A percentile compares a stretch with the other conserved stretches of the same genome.
Conservation (phyloP, 2,329 filamentous ascomycete species). For the Rhinocladiella mackenziei region DNA sequence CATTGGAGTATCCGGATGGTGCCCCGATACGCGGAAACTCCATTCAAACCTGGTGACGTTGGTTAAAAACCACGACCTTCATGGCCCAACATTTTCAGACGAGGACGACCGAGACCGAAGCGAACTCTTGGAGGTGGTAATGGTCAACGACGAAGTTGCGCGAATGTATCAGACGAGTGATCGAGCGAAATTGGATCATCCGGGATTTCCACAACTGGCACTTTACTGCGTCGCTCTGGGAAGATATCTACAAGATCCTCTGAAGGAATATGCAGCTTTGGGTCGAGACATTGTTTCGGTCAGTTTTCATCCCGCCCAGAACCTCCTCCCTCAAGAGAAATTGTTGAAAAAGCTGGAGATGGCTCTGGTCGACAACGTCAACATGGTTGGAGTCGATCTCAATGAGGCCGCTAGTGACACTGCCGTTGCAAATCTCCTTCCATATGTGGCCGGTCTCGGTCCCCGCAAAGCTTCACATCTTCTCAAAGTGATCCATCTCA, state of each 20-base stretch:
- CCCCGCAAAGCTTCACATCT: conserved; percentile 83
- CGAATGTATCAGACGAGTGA: conserved; percentile 89
- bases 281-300: conserved; percentile 84
- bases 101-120: conserved; percentile 71
- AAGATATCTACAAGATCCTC: conserved; percentile 87
- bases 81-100: conserved; percentile 77
- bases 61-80: conserved; percentile 71
- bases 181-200: conserved; percentile 73
- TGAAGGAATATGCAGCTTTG: conserved; percentile 93
- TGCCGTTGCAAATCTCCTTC: conserved; percentile 80
- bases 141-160: conserved; percentile 97
- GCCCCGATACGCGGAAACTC: conserved; percentile 78
- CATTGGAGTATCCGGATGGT: conserved; percentile 82
- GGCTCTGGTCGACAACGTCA: conserved; percentile 98
- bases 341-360: conserved; percentile 82
- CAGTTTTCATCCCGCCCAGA: conserved; percentile 83
- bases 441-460: conserved; percentile 86
- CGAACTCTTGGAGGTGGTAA: conserved; percentile 79
- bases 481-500: conserved; percentile 85
- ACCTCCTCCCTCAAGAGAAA: conserved; percentile 82
- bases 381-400: conserved; percentile 90
- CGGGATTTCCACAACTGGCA: conserved; percentile 70
- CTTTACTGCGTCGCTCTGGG: conserved; percentile 88
- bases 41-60: conserved; percentile 76
- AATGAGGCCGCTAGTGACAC: conserved; percentile 81